Percentiles rank a stretch among this genome's conserved stretches.
Conservation (phyloP, 192 early-diverging fungal genomes). For the Podila epigama region DNA sequence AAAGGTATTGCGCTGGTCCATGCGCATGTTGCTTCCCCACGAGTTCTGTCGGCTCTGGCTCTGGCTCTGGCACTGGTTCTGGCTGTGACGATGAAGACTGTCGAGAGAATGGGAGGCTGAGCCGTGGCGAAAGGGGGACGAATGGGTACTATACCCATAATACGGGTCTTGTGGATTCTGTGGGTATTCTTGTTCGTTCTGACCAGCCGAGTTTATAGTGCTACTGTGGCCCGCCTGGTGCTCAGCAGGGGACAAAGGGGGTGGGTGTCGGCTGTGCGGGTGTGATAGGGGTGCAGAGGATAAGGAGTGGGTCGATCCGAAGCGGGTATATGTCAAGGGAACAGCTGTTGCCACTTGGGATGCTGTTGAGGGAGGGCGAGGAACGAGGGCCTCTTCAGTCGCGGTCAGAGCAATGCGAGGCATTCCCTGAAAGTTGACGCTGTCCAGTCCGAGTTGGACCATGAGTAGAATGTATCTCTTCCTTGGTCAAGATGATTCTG, state of each 20-base stretch:
- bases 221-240: too few species aligned
- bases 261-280: background rate
- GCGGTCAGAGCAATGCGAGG: background rate
- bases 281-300: background rate
- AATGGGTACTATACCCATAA: background rate
- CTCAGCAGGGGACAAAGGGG: background rate
- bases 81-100: background rate
- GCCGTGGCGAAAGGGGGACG: background rate
- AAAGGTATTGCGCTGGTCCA: background rate
- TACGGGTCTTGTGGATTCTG: background rate
- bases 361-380: background rate
- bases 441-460: background rate
- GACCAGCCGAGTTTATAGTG: background rate
- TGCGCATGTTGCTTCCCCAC: background rate
- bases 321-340: background rate
- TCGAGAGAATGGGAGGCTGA: background rate
- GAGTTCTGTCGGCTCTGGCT: background rate
- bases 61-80: too few species aligned
- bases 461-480: background rate
- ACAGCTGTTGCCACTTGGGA: background rate
- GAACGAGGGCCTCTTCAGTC: background rate
- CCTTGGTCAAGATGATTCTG: too few species aligned
- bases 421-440: slow-evolving; percentile 1
- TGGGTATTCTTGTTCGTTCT: background rate
- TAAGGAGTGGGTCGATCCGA: background rate